Evolutionary conservation across 306 rosid genomes (phyloP), one percentile per base, ranked within the genome.

Genomic region (Glycyrrhiza uralensis): DNA sequence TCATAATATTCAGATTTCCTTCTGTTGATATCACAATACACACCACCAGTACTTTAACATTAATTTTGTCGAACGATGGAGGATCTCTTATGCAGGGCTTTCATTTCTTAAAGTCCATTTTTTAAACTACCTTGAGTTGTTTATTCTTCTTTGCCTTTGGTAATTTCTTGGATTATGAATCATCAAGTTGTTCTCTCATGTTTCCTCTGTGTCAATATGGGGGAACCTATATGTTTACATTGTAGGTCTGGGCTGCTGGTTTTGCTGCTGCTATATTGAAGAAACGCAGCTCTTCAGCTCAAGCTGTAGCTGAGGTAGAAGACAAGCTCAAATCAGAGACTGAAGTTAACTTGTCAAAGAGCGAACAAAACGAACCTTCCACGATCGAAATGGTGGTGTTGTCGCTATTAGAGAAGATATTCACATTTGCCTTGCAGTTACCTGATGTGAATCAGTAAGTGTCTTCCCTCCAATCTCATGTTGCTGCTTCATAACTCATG

Each of bases 221-320:
- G 45, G 61, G 13, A 38, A 30, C 32, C 42, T 63, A 0, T 36
- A 42, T 57, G 24, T 23, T 33, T 17, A 32, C 30, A 18, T 58
- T 66, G 42, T 79, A 94, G 98, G 96, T 94, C 59, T 94, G 95
- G 97, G 96, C 98, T 60, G 95, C 96, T 1, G 98, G 98, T 42
- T 94, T 94, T 74, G 78, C 87, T 64, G 82, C 90, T 0, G 98
- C 96, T 18, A 80, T 91, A 79, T 65, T 94, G 66, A 85, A 91
- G 83, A 94, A 91, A 42, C 80, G 52, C 9, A 89, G 80, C 80
- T 85, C 91, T 47, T 68, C 79, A 15, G 39, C 84, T 42, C 79
- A 65, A 55, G 30, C 81, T 2, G 41, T 23, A 9, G 58, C 33
- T 17, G 67, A 83, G 28, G 79, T 55, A 28, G 59, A 67, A 50